Evolutionary conservation across 75 land plant genomes (phyloP).

Genomic region (Adiantum capillusveneris): DNA sequence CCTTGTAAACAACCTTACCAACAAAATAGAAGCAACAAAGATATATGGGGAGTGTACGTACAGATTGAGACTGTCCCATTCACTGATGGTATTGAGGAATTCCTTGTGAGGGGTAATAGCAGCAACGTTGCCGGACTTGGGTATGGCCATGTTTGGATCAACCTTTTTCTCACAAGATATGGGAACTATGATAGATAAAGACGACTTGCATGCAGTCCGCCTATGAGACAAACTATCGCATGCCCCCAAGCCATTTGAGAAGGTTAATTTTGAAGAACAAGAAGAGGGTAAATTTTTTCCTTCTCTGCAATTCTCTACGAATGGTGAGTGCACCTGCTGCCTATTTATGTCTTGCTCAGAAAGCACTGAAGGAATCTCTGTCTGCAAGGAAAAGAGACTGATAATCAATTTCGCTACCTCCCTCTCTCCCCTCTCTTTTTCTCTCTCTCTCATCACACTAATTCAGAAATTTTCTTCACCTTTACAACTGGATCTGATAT

Average conservation of each 20-base stretch:
- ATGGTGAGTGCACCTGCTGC: conserved; percentile 6
- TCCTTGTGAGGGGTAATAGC: not conserved
- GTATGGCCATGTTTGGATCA: not conserved
- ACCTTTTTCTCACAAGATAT: conserved; percentile 3
- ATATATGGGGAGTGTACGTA: not conserved
- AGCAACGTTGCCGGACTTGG: not conserved
- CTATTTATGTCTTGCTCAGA: conserved; percentile 34
- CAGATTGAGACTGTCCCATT: conserved; percentile 11
- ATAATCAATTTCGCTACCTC: not conserved
- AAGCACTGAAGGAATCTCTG: conserved; percentile 25
- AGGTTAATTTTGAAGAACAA: not conserved
- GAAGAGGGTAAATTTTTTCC: too few relatives aligned
- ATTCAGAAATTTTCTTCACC: too few relatives aligned
- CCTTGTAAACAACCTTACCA: too few relatives aligned
- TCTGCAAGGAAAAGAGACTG: too few relatives aligned
- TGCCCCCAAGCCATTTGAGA: not conserved
- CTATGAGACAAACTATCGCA: not conserved
- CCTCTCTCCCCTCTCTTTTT: too few relatives aligned
- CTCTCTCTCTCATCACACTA: too few relatives aligned
- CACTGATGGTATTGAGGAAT: conserved; percentile 2
- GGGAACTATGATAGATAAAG: conserved; percentile 6
- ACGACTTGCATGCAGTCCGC: not conserved
- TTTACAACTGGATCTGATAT: too few relatives aligned
- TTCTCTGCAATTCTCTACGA: too few relatives aligned
- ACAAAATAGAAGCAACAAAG: not conserved